Evolutionary conservation across 1,284 basidiomycete species (phyloP).

Genomic region (Rhodotorula sp.): DNA sequence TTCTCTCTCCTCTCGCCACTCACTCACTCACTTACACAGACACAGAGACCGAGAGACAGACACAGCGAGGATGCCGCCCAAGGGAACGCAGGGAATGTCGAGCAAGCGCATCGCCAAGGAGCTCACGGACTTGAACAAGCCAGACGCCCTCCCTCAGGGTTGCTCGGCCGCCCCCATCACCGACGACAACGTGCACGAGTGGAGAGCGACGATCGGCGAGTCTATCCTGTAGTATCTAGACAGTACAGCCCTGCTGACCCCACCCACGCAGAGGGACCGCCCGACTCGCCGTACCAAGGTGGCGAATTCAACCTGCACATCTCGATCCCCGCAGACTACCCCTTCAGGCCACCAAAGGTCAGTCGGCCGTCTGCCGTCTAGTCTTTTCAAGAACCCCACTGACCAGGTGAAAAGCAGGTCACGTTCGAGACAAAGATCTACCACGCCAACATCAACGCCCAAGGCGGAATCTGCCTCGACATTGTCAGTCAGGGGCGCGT

Average conservation of each 20-base stretch:
- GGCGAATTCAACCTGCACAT: constrained; percentile 77
- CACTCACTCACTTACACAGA: neutral
- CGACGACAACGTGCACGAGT: constrained; percentile 60
- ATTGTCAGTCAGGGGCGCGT: constrained; percentile 5
- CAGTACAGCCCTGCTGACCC: neutral
- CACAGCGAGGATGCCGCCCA: constrained; percentile 20
- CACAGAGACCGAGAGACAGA: neutral
- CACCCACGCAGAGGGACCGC: constrained; percentile 16
- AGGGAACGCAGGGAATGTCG: constrained; percentile 55
- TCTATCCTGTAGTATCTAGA: neutral
- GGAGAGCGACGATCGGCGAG: constrained; percentile 67
- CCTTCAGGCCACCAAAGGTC: constrained; percentile 57
- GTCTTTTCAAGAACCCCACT: neutral
- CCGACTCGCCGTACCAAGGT: constrained; percentile 82
- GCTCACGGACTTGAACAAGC: constrained; percentile 72
- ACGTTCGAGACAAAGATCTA: constrained; percentile 84
- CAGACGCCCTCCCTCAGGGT: constrained; percentile 52
- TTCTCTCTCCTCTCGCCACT: neutral
- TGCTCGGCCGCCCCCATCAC: constrained; percentile 55
- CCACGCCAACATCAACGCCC: constrained; percentile 94
- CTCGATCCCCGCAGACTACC: constrained; percentile 74
- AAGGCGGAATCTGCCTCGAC: constrained; percentile 81
- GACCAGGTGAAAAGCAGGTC: constrained; percentile 72
- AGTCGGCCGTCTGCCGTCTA: neutral
- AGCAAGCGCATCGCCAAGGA: constrained; percentile 84